phyloP scores from a whole-genome alignment of 2,329 filamentous ascomycete species.

The Thermoascus crustaceus region DNA sequence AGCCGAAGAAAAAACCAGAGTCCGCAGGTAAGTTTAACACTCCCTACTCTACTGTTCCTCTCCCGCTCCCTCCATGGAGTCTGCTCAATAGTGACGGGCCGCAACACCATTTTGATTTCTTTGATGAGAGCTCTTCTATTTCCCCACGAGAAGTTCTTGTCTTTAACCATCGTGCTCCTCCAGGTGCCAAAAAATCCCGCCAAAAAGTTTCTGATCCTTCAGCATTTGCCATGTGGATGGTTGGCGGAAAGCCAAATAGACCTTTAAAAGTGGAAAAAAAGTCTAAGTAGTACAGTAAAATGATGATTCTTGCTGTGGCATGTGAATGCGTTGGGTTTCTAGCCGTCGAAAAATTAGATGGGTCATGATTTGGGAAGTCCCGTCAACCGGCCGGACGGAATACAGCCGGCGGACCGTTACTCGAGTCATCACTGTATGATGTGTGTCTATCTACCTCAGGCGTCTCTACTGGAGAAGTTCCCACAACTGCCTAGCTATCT shows the following conservation, averaged over 20 bases:
- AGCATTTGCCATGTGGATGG: conserved; percentile 38
- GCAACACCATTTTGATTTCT: no score
- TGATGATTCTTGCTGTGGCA: conserved; percentile 22
- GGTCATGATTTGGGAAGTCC: conserved; percentile 7
- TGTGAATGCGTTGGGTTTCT: conserved; percentile 16
- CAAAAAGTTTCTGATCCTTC: conserved; percentile 21
- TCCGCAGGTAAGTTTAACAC: conserved; percentile 20
- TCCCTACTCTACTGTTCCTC: conserved; percentile 9
- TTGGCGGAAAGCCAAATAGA: conserved; percentile 25
- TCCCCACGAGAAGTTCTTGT: no score
- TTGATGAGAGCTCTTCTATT: no score
- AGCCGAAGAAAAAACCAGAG: conserved; percentile 27
- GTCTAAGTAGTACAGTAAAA: conserved; percentile 30
- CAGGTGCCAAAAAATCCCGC: conserved; percentile 26
- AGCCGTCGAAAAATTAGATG: conserved; percentile 5
- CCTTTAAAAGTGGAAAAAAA: conserved; percentile 42
- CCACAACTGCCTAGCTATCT: conserved; percentile 2
- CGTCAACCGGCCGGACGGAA: no score
- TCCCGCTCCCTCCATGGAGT: no score
- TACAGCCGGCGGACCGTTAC: no score
- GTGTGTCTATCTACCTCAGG: no score
- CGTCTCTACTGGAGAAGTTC: no score
- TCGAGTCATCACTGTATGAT: no score
- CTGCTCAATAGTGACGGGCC: no score
- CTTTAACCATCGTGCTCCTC: not conserved